phyloP scores from a whole-genome alignment of 306 rosid species.

The Lathyrus tuberosus region DNA sequence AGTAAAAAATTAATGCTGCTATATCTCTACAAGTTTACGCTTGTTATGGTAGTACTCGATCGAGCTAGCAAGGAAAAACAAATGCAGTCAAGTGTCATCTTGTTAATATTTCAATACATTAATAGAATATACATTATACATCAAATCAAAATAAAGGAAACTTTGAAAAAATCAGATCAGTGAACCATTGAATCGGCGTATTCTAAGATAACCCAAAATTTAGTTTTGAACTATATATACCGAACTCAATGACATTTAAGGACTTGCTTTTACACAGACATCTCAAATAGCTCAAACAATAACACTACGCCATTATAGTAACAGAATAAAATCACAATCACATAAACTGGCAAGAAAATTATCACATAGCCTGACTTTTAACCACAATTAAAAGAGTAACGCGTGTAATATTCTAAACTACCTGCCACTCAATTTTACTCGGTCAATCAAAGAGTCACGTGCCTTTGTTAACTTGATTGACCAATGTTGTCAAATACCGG shows the following conservation, averaged over 20 bases:
- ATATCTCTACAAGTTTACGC: constrained; percentile 51
- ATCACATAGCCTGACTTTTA: background rate
- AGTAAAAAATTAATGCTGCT: constrained; percentile 58
- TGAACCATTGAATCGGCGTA: constrained; percentile 23
- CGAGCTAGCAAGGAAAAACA: constrained; percentile 35
- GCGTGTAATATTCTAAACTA: constrained; percentile 1
- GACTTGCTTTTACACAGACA: constrained; percentile 23
- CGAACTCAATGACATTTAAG: constrained; percentile 7
- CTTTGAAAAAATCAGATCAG: constrained; percentile 28
- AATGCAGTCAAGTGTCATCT: constrained; percentile 44
- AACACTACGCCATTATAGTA: constrained; percentile 20
- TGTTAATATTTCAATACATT: constrained; percentile 33
- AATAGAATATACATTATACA: constrained; percentile 11
- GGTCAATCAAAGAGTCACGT: background rate
- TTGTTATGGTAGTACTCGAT: constrained; percentile 42
- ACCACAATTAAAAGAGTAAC: constrained; percentile 5
- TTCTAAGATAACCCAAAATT: constrained; percentile 22
- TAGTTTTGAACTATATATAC: constrained; percentile 23
- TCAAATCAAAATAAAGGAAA: constrained; percentile 12
- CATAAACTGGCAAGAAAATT: constrained; percentile 26
- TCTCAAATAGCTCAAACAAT: constrained; percentile 28
- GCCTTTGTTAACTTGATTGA: background rate
- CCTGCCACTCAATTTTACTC: background rate
- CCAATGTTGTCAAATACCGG: background rate
- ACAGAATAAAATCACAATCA: constrained; percentile 26